Conservation (phyloP, 768 basidiomycete genomes). For the Russula olivacea region DNA sequence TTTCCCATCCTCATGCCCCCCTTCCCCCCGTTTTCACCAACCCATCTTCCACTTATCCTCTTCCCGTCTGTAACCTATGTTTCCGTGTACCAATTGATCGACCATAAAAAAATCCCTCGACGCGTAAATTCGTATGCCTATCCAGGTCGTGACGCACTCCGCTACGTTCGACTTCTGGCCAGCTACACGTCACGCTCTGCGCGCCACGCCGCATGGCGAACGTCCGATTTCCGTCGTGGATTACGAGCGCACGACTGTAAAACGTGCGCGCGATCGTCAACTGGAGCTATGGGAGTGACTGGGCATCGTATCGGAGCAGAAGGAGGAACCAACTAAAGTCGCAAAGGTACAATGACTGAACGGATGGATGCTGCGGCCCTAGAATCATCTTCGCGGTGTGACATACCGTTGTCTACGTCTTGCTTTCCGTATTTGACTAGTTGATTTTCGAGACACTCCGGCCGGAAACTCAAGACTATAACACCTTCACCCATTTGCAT, state of each 20-base stretch:
- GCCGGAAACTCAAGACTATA: background rate
- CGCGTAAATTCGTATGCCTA: background rate
- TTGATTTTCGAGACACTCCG: background rate
- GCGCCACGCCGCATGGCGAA: constrained; percentile 78
- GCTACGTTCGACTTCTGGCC: constrained; percentile 85
- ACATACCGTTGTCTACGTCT: background rate
- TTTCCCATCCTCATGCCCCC: background rate
- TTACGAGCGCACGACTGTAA: constrained; percentile 59
- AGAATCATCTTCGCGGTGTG: background rate
- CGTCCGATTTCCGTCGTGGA: constrained; percentile 68
- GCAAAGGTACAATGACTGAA: constrained; percentile 56
- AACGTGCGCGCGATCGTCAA: constrained; percentile 66
- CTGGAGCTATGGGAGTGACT: constrained; percentile 65
- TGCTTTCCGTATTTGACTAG: background rate
- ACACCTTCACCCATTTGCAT: background rate
- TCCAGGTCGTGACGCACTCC: constrained; percentile 64
- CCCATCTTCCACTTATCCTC: background rate
- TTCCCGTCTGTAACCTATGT: background rate
- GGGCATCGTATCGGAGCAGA: constrained; percentile 42
- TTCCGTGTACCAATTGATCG: background rate
- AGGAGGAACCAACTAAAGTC: constrained; percentile 35
- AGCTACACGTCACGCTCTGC: constrained; percentile 66
- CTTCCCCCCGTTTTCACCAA: background rate
- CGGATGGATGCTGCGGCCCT: background rate
- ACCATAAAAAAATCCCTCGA: background rate